Evolutionary conservation across 2,329 filamentous ascomycete species (phyloP).

Genomic region (Claviceps paspali): DNA sequence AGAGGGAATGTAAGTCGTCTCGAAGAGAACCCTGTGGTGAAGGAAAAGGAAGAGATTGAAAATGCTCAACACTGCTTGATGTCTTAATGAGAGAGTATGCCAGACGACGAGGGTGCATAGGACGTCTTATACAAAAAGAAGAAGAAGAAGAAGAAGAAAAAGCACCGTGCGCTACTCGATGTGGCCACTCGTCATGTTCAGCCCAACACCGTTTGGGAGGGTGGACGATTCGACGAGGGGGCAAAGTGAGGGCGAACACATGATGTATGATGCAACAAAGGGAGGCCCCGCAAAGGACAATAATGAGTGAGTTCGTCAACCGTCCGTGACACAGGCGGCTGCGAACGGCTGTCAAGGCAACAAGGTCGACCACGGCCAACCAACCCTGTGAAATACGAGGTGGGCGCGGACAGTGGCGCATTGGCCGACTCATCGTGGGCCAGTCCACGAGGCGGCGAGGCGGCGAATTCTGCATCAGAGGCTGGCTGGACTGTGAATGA

Average conservation of each 20-base stretch:
- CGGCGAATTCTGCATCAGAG: background rate
- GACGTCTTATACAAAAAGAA: constrained; percentile 5
- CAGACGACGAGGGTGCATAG: background rate
- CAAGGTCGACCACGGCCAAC: too few species aligned
- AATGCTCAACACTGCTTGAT: constrained; percentile 5
- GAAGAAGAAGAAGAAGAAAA: too few species aligned
- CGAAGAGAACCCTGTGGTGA: constrained; percentile 14
- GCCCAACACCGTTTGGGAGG: too few species aligned
- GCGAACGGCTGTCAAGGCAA: too few species aligned
- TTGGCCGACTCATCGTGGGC: background rate
- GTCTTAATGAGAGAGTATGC: constrained; percentile 2
- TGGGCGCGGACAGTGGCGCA: too few species aligned
- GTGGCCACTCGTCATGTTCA: background rate
- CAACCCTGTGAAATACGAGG: too few species aligned
- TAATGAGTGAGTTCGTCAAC: too few species aligned
- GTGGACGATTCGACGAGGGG: too few species aligned
- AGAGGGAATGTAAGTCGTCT: constrained; percentile 20
- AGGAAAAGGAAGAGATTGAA: constrained; percentile 9
- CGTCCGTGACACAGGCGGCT: too few species aligned
- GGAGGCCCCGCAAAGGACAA: background rate
- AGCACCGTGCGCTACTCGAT: background rate
- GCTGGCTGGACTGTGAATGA: too few species aligned
- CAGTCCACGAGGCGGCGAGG: constrained; percentile 1
- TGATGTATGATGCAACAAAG: background rate
- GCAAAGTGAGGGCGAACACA: background rate